These are phyloP conservation scores for Westerdykella aurantiaca DNA, from an alignment of 2,329 filamentous ascomycete genomes.

Conservation along the genomic window DNA sequence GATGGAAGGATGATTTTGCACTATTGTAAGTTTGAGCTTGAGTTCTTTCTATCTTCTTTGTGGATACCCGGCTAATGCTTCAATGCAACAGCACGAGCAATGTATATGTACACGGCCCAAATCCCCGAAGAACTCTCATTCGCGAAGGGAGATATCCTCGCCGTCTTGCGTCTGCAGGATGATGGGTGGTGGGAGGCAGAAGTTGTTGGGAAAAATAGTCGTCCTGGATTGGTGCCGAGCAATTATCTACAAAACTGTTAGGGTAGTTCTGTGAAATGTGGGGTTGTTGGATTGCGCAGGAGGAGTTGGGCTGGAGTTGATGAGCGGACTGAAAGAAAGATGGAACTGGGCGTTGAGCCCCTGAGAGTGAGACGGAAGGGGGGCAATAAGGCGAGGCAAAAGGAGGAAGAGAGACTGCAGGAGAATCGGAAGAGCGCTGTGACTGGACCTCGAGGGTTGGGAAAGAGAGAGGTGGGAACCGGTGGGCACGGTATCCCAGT, in stretches of 20 bases:
- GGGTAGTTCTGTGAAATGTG: too few relatives aligned
- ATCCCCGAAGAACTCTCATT: slow-evolving; percentile 95
- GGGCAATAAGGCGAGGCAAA: too few relatives aligned
- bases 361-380: too few relatives aligned
- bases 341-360: too few relatives aligned
- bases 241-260: slow-evolving; percentile 60
- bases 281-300: too few relatives aligned
- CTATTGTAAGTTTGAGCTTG: slow-evolving; percentile 67
- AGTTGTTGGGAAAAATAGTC: slow-evolving; percentile 60
- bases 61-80: slow-evolving; percentile 2
- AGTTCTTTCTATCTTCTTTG: slow-evolving; percentile 1
- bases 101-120: slow-evolving; percentile 90
- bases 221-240: slow-evolving; percentile 57
- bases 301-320: too few relatives aligned
- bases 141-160: slow-evolving; percentile 83
- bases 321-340: too few relatives aligned
- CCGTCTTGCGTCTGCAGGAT: slow-evolving; percentile 84
- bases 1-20: slow-evolving; percentile 86
- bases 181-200: slow-evolving; percentile 99
- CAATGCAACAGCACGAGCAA: slow-evolving; percentile 64
- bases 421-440: too few relatives aligned
- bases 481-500: too few relatives aligned
- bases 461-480: too few relatives aligned
- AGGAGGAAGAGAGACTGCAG: too few relatives aligned
- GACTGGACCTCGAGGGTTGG: too few relatives aligned